phyloP scores from a whole-genome alignment of 202 grass and related monocot genomes.

The Bolboschoenoplectus hybrid region DNA sequence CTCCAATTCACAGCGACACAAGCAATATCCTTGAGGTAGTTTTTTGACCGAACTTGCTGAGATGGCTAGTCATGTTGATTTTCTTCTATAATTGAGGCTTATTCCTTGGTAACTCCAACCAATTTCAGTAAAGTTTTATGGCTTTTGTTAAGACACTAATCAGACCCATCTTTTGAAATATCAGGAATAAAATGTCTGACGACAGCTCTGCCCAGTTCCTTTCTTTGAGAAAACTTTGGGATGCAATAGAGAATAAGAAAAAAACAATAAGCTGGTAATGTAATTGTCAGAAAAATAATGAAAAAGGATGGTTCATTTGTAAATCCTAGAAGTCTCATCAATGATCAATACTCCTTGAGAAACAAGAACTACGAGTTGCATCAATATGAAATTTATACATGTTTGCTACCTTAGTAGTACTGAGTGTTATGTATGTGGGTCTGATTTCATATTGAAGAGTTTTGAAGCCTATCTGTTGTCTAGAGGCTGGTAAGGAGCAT shows the following conservation, averaged over 20 bases:
- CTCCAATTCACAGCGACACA: constrained; percentile 17
- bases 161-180: constrained; percentile 14
- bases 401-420: too few species aligned
- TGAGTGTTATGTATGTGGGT: too few species aligned
- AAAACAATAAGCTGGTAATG: not conserved
- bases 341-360: too few species aligned
- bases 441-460: too few species aligned
- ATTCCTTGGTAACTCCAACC: not conserved
- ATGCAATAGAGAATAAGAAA: not conserved
- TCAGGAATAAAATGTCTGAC: not conserved
- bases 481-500: too few species aligned
- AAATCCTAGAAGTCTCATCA: too few species aligned
- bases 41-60: not conserved
- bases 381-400: too few species aligned
- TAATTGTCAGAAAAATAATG: not conserved
- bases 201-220: constrained; percentile 25
- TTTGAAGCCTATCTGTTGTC: too few species aligned
- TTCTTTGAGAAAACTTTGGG: not conserved
- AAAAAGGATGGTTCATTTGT: not conserved
- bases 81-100: constrained; percentile 21
- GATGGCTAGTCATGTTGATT: constrained; percentile 25
- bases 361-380: too few species aligned
- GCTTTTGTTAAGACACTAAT: constrained; percentile 1
- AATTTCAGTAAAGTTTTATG: not conserved
- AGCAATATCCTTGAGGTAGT: constrained; percentile 8